Evolutionary conservation across 306 rosid genomes (phyloP).

Genomic region (Citrullus colocynthis): DNA sequence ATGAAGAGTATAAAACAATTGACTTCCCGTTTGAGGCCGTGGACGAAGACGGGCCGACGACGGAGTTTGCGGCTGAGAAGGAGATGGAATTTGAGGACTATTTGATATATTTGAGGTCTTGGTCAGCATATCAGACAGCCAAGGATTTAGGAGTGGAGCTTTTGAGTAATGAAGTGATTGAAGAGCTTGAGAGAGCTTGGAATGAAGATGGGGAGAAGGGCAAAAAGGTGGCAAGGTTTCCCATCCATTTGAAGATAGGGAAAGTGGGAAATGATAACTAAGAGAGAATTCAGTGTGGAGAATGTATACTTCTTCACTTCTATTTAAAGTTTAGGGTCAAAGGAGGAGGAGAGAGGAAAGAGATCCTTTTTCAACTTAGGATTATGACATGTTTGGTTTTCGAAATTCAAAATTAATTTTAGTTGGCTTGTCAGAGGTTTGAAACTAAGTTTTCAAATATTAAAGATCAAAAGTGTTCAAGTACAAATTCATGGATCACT

Average conservation of each 20-base stretch:
- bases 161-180: constrained; percentile 24
- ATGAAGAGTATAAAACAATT: constrained; percentile 30
- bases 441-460: too few species aligned
- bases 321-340: too few species aligned
- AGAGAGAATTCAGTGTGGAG: neutral
- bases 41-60: constrained; percentile 21
- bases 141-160: constrained; percentile 63
- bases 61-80: constrained; percentile 37
- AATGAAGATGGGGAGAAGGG: constrained; percentile 19
- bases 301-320: too few species aligned
- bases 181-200: constrained; percentile 51
- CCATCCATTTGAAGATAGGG: constrained; percentile 57
- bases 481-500: too few species aligned
- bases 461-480: too few species aligned
- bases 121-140: constrained; percentile 74
- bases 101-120: constrained; percentile 38
- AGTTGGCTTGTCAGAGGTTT: too few species aligned
- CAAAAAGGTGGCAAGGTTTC: constrained; percentile 34
- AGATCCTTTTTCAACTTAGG: too few species aligned
- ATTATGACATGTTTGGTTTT: too few species aligned
- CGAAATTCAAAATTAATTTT: too few species aligned
- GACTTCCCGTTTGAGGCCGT: constrained; percentile 67
- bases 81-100: constrained; percentile 36
- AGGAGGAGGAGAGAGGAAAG: too few species aligned
- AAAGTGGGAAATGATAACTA: constrained; percentile 19